Evolutionary conservation across 2,329 filamentous ascomycete species (phyloP), one percentile per base, ranked within the genome.

Genomic region (Penicillium digitatum): DNA sequence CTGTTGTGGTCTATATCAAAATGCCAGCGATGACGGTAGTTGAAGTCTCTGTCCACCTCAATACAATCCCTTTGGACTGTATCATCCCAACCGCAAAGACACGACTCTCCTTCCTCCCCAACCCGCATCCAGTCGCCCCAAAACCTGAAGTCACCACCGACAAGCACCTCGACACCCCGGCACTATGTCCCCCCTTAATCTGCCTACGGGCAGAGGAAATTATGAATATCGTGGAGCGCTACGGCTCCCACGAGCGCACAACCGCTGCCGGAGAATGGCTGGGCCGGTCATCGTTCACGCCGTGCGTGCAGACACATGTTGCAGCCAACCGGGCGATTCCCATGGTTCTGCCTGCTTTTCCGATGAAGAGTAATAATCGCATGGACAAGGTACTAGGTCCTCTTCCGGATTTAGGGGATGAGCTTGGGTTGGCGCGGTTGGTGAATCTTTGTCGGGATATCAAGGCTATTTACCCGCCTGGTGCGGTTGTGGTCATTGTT

Each of bases 361-460:
- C 52, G 11, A 55, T 55, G 52, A 55, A 55, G 16, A 55, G 52
- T n/a, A 55, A 45, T 16, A 55, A 55, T 6, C 52, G 52, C 14
- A 55, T 51, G 52, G 40, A 51, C 14, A 55, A 55, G 22, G 52
- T 55, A 0, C 12, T 55, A 8, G 47, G 52, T 10, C 9, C 47
- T 0, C 27, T 55, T 26, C 52, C 52, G 1, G 52, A 55, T 31
- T 24, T 55, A 8, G 47, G 47, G n/a, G 52, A 55, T 22, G 52
- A 55, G 32, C 52, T 55, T 27, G 52, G 47, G 9, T 49, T 55
- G 12, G 52, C 47, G 18, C 48, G 52, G 22, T 45, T 55, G 34
- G 47, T 32, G 16, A 55, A 51, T 45, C 52, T 55, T 5, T 55
- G 52, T 45, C 34, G 22, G 20, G 52, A 55, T 34, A 55, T 55